Percentiles rank a stretch among this genome's conserved stretches.
Conservation (phyloP, 805 yeast species). For the Candida palmyrensis region DNA sequence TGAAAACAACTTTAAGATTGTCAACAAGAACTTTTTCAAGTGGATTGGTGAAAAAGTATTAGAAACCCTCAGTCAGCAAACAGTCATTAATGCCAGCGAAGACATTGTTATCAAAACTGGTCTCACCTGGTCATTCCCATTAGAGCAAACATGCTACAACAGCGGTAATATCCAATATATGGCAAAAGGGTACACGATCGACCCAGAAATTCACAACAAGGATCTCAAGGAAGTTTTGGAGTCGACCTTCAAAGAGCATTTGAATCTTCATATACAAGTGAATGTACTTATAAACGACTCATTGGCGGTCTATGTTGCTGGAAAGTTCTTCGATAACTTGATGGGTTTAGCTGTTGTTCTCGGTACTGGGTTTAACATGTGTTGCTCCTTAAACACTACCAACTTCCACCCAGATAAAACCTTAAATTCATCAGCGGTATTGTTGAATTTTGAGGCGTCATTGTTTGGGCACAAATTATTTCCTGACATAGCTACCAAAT, state of each 20-base stretch:
- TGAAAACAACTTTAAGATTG: slow-evolving; percentile 30
- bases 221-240: slow-evolving; percentile 42
- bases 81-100: slow-evolving; percentile 7
- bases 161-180: slow-evolving; percentile 44
- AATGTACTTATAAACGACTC: slow-evolving; percentile 56
- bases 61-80: slow-evolving; percentile 21
- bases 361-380: slow-evolving; percentile 66
- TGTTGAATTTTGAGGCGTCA: slow-evolving; percentile 52
- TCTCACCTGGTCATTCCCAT: slow-evolving; percentile 56
- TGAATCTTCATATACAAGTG: slow-evolving; percentile 29
- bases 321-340: slow-evolving; percentile 31
- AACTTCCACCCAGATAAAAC: slow-evolving; percentile 14
- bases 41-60: slow-evolving; percentile 32
- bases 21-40: slow-evolving; percentile 39
- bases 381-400: slow-evolving; percentile 30
- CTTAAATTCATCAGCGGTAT: slow-evolving; percentile 12
- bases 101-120: slow-evolving; percentile 35
- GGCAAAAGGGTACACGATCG: slow-evolving; percentile 57
- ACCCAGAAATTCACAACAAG: slow-evolving; percentile 34
- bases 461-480: slow-evolving; percentile 43
- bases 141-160: slow-evolving; percentile 36
- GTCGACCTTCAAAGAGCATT: slow-evolving; percentile 17
- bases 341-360: slow-evolving; percentile 51
- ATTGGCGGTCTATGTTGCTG: slow-evolving; percentile 59
- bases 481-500: slow-evolving; percentile 25